Base-by-base conservation (phyloP, 768 basidiomycete species). In the Cantharellus cinnabarinus region DNA sequence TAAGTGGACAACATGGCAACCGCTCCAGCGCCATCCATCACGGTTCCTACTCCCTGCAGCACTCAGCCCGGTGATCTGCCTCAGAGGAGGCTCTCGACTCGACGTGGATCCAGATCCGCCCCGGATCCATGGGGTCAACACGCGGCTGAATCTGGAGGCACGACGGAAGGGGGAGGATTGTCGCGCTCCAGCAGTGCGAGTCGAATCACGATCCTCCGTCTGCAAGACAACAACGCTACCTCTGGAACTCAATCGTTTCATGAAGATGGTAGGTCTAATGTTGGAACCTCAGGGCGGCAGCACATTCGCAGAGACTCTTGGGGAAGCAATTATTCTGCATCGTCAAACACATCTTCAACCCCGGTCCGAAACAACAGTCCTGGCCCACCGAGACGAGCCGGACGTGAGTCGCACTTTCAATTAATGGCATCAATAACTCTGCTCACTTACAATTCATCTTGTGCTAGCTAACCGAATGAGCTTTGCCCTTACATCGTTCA, bases 401-500 rank as follows among this genome's bases (percentile, higher is more conserved):
- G 10, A 54, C 10, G 52, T 54, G 10, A 54, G 52, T 54, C 52
- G 14, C 10, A 10, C 35, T 1, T 7, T 1, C 10, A 10, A 37
- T 48, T 29, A 37, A 54, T 54, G 10, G 1, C 35, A 14, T 54
- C 1, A 54, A 1, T 54, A 10, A 48, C 1, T 10, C 38, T 54
- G 52, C 52, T 14, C 38, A 37, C 7, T 54, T 0, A 10, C 10
- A 37, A 10, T 37, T 54, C 52, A 10, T 37, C 10, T 37, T 7
- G 10, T 37, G 35, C 64, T 63, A 63, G 60, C 38, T 66, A 60
- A 63, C 40, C 71, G 79, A 42, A 69, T 80, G 63, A 78, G 76
- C 65, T 85, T 85, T 63, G 83, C 84, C 2, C 79, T 80, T 66
- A 75, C 80, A 3, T 79, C 81, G 0, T 87, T 86, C 68, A 72